Percentiles rank a stretch among this genome's conserved stretches.
These are phyloP conservation scores for Leptographium flavum DNA, from an alignment of 2,329 filamentous ascomycete species.

Conservation along the genomic window DNA sequence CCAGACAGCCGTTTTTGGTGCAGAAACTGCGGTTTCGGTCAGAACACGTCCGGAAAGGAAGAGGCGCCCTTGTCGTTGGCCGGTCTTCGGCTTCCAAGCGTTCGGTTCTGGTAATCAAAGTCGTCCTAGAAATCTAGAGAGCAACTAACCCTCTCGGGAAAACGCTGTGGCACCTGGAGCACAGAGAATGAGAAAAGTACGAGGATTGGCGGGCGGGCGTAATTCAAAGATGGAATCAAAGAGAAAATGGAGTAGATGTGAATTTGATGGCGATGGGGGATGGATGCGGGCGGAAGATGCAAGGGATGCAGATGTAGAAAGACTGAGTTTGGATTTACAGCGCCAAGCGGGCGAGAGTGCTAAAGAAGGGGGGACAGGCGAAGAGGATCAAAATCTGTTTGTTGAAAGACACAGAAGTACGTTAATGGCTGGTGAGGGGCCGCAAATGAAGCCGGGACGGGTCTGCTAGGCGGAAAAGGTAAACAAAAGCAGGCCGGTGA, in stretches of 20 bases:
- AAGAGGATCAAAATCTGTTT: not conserved
- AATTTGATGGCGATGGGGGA: too few species aligned
- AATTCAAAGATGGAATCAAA: not conserved
- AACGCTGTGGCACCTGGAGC: too few species aligned
- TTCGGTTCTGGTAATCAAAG: too few species aligned
- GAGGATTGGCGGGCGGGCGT: too few species aligned
- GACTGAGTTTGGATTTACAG: too few species aligned
- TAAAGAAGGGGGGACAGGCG: not conserved
- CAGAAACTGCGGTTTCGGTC: not conserved
- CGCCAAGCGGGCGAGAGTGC: not conserved
- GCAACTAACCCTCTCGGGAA: too few species aligned
- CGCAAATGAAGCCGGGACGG: not conserved
- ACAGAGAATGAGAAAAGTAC: too few species aligned
- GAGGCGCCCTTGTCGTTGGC: too few species aligned
- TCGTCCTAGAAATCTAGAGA: too few species aligned
- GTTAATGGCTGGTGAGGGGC: not conserved
- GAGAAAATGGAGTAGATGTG: not conserved
- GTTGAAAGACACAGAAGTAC: not conserved
- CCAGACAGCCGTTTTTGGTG: not conserved
- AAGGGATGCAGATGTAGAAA: too few species aligned
- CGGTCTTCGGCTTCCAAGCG: too few species aligned
- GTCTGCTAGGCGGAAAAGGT: not conserved
- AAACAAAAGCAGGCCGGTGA: slow-evolving; percentile 7
- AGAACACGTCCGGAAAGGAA: too few species aligned
- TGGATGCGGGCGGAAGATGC: not conserved